phyloP scores from a whole-genome alignment of 2,329 filamentous ascomycete genomes.

The Westerdykella aurantiaca region DNA sequence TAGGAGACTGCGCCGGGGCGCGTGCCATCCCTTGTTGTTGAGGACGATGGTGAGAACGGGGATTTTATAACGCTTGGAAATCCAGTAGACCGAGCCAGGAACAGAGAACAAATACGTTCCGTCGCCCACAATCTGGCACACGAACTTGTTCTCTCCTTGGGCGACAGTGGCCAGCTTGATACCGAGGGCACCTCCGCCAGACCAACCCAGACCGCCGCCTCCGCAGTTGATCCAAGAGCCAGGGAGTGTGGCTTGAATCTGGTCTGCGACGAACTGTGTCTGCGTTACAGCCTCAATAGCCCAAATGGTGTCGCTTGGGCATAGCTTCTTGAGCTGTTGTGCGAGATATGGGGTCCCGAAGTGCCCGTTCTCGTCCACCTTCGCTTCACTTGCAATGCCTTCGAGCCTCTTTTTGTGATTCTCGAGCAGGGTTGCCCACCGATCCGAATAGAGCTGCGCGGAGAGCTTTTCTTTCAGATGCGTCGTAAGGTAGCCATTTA shows the following conservation, averaged over 20 bases:
- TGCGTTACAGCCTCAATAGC: slow-evolving; percentile 75
- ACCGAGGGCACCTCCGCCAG: slow-evolving; percentile 66
- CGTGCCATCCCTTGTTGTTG: slow-evolving; percentile 69
- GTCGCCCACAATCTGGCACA: slow-evolving; percentile 55
- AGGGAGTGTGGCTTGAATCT: slow-evolving; percentile 61
- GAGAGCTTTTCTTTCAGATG: slow-evolving; percentile 34
- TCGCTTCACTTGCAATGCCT: slow-evolving; percentile 52
- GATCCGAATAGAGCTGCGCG: slow-evolving; percentile 38
- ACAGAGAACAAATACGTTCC: slow-evolving; percentile 63
- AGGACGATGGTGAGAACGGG: slow-evolving; percentile 61
- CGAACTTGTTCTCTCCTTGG: slow-evolving; percentile 38
- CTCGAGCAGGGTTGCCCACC: slow-evolving; percentile 52
- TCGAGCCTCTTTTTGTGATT: slow-evolving; percentile 56
- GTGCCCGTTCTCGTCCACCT: slow-evolving; percentile 56
- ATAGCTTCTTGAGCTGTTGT: slow-evolving; percentile 50
- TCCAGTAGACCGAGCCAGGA: slow-evolving; percentile 63
- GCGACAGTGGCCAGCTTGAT: slow-evolving; percentile 65
- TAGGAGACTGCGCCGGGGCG: slow-evolving; percentile 55
- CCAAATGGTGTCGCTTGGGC: slow-evolving; percentile 64
- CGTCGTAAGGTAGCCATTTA: slow-evolving; percentile 56
- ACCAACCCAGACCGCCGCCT: slow-evolving; percentile 75
- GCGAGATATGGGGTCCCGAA: slow-evolving; percentile 58
- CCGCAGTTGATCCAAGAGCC: slow-evolving; percentile 78
- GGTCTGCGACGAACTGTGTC: slow-evolving; percentile 61
- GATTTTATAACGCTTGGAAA: slow-evolving; percentile 59